Percentiles rank a stretch among this genome's conserved stretches.
Evolutionary conservation across 1,284 basidiomycete species (phyloP).

Genomic region (Sanghuangporus sanghuang): DNA sequence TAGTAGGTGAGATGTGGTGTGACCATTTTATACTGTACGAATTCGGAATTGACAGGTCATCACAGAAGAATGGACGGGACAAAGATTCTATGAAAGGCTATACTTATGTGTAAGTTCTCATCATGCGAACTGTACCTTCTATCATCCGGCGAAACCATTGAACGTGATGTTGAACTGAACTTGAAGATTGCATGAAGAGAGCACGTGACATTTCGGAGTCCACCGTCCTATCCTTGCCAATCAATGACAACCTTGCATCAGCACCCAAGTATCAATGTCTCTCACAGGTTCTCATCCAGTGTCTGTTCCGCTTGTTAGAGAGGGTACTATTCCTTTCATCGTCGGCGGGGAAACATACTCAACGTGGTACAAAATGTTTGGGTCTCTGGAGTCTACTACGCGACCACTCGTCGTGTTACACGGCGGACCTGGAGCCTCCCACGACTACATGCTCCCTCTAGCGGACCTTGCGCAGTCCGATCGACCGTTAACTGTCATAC

Average conservation of each 20-base stretch:
- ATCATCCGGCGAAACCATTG: too few species aligned
- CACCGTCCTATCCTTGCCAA: background rate
- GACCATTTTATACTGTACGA: too few species aligned
- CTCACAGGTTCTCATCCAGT: background rate
- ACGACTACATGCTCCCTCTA: conserved; percentile 39
- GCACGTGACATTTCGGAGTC: too few species aligned
- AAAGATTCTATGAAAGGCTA: too few species aligned
- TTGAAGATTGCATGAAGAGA: too few species aligned
- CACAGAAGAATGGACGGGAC: too few species aligned
- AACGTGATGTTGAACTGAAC: too few species aligned
- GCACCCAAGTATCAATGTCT: background rate
- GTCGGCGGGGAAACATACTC: background rate
- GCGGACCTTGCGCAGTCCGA: conserved; percentile 24
- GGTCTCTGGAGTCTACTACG: conserved; percentile 23
- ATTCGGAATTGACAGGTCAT: too few species aligned
- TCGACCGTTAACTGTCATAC: conserved; percentile 32
- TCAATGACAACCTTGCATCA: background rate
- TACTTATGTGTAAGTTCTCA: too few species aligned
- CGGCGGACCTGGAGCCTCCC: conserved; percentile 39
- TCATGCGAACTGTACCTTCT: too few species aligned
- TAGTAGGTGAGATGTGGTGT: background rate
- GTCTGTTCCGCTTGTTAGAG: background rate
- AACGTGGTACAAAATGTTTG: conserved; percentile 28
- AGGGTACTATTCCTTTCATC: conserved; percentile 1
- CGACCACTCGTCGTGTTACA: conserved; percentile 36